Base-by-base conservation (phyloP, 345 rosid species). In the Eutrema heterophyllum region DNA sequence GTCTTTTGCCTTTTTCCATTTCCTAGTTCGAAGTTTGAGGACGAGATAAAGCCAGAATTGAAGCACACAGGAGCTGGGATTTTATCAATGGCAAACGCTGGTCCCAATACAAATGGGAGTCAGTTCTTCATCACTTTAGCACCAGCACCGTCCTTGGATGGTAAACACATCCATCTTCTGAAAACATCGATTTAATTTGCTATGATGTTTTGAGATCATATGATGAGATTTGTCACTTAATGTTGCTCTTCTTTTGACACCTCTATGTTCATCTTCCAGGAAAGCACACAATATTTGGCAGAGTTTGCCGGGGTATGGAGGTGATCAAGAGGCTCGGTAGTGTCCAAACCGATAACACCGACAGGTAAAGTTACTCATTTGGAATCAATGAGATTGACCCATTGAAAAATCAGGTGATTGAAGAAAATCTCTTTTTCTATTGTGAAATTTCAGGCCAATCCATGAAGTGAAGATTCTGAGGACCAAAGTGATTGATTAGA, bases 41-140 rank as follows among this genome's bases (percentile, higher is more conserved):
- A 95, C 77, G 98, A 95, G 86, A 86, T 90, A 56, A 87, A 58
- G 72, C 64, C 86, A 6, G 98, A 95, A 73, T 81, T 95, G 73
- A 95, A 90, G 83, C 98, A 95, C 81, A 90, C 96, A 4, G 99
- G 98, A 72, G 98, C 97, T 65, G 98, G 97, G 15, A 90, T 90
- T 35, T 56, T 92, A 58, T 90, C 99, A 38, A 92, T 95, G 98
- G 99, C 98, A 43, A 92, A 95, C 76, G 99, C 99, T 74, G 98
- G 97, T 76, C 97, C 96, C 0, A 80, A 95, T 74, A 89, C 96
- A 30, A 95, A 92, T 41, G 98, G 97, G 40, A 95, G 97, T 79
- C 96, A 95, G 75, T 92, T 95, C 83, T 92, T 95, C 81, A 84
- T 95, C 35, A 95, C 99, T 53, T 72, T 95, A 72, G 86, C 98